Evolutionary conservation across 1,284 basidiomycete genomes (phyloP).

Genomic region (Ceratobasidium sp.): DNA sequence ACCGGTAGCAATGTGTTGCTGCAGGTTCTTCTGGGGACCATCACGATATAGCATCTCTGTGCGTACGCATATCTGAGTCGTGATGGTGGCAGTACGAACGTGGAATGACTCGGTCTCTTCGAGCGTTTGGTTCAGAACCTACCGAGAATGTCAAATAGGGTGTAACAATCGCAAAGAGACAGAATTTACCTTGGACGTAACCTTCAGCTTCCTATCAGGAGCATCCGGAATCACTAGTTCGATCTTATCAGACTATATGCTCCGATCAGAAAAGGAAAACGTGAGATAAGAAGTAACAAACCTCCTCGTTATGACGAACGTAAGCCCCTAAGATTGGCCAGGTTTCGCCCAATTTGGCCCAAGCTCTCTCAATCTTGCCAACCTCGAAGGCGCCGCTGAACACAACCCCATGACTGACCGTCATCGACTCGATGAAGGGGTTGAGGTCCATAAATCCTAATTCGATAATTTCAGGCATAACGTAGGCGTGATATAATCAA

Average conservation of each 20-base stretch:
- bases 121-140: conserved; percentile 1
- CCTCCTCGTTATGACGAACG: not conserved
- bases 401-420: not conserved
- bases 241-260: not conserved
- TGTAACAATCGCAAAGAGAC: too few relatives aligned
- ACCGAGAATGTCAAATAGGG: not conserved
- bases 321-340: conserved; percentile 8
- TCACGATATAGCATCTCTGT: conserved; percentile 8
- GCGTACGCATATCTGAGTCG: conserved; percentile 14
- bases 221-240: conserved; percentile 14
- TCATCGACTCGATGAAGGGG: not conserved
- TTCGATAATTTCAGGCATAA: not conserved
- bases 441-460: conserved; percentile 20
- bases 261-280: too few relatives aligned
- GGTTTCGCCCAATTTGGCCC: not conserved
- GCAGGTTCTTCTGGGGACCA: not conserved
- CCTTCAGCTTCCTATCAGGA: not conserved
- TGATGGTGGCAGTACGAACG: not conserved
- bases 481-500: not conserved
- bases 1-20: not conserved
- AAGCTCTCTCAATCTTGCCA: not conserved
- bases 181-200: not conserved
- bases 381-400: conserved; percentile 12
- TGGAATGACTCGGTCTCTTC: not conserved
- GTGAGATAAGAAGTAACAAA: not conserved